These are phyloP conservation scores for Chiua virens DNA, from an alignment of 768 basidiomycete species.

Conservation along the genomic window DNA sequence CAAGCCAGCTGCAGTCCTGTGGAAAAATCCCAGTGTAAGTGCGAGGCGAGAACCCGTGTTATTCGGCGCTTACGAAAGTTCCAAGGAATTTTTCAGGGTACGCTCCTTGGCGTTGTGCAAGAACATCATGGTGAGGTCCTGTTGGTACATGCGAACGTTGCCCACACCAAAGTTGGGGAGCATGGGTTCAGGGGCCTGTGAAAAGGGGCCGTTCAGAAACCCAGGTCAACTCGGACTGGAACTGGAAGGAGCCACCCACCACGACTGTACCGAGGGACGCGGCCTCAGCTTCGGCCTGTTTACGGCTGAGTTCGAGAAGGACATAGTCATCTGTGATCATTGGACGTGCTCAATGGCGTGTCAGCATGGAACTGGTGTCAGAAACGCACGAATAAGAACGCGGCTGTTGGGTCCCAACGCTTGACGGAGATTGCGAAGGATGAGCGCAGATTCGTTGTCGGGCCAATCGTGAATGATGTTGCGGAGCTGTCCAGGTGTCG, in stretches of 20 bases:
- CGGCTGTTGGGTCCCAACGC: constrained; percentile 31
- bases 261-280: constrained; percentile 9
- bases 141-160: constrained; percentile 26
- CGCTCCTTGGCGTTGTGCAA: constrained; percentile 33
- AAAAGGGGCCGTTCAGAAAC: neutral
- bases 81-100: constrained; percentile 28
- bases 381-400: constrained; percentile 31
- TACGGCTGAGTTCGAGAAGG: constrained; percentile 18
- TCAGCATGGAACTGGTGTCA: neutral
- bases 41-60: neutral
- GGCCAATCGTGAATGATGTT: constrained; percentile 35
- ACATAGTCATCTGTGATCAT: constrained; percentile 22
- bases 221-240: neutral
- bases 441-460: constrained; percentile 25
- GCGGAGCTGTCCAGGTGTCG: constrained; percentile 10
- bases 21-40: neutral
- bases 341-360: neutral
- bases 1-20: constrained; percentile 24
- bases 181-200: constrained; percentile 33
- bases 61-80: constrained; percentile 28
- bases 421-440: constrained; percentile 30
- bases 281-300: constrained; percentile 13
- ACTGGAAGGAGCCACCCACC: constrained; percentile 2
- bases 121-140: constrained; percentile 32
- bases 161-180: constrained; percentile 34